Evolutionary conservation across 306 rosid species (phyloP).

Genomic region (Amphicarpaea edgeworthii): DNA sequence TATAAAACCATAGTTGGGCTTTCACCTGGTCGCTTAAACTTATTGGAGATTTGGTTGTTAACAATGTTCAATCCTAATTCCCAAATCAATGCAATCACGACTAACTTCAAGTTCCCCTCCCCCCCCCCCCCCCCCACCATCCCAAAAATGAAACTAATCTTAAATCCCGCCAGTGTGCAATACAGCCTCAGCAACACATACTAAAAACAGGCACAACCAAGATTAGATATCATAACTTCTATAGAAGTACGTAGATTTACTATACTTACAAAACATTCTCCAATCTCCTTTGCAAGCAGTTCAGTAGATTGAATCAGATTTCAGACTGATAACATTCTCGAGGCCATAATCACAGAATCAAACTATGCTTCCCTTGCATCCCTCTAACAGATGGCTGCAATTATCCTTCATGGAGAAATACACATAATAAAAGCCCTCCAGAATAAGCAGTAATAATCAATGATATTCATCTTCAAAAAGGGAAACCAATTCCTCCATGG

Average conservation of each 20-base stretch:
- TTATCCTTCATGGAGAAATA: background rate
- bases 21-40: background rate
- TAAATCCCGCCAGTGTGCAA: background rate
- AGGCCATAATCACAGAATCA: constrained; percentile 27
- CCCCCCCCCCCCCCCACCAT: too few relatives aligned
- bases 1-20: background rate
- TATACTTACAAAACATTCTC: constrained; percentile 26
- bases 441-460: constrained; percentile 3
- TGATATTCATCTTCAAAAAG: constrained; percentile 3
- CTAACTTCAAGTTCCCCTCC: too few relatives aligned
- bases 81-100: background rate
- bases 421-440: constrained; percentile 12
- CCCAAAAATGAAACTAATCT: background rate
- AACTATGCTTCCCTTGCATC: constrained; percentile 18
- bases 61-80: background rate
- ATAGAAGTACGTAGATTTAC: background rate
- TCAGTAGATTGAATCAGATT: constrained; percentile 15
- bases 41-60: background rate
- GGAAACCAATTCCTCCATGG: background rate
- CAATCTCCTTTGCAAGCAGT: constrained; percentile 1
- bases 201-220: constrained; percentile 18
- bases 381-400: background rate
- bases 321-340: constrained; percentile 18
- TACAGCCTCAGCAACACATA: constrained; percentile 6
- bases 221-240: background rate